Conservation (phyloP, 2,329 filamentous ascomycete species). For the Aureobasidium uvarum region DNA sequence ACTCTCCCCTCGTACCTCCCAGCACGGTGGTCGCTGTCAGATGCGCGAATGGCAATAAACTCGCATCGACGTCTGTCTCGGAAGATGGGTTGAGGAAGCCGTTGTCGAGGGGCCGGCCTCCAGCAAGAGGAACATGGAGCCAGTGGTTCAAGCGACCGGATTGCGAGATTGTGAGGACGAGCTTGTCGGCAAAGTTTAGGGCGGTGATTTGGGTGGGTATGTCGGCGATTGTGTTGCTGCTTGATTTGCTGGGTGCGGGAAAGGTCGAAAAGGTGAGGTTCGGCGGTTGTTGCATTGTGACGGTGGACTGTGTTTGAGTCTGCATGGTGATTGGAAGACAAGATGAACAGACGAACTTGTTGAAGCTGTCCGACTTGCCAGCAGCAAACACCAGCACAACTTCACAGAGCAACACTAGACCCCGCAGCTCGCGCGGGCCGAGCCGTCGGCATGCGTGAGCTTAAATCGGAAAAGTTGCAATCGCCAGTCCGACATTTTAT, state of each 20-base stretch:
- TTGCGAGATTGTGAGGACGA: slow-evolving; percentile 86
- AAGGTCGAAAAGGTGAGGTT: slow-evolving; percentile 58
- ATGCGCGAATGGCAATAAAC: slow-evolving; percentile 70
- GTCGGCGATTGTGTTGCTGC: slow-evolving; percentile 63
- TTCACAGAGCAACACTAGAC: slow-evolving; percentile 2
- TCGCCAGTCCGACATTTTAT: slow-evolving; percentile 14
- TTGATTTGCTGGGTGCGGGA: slow-evolving; percentile 39
- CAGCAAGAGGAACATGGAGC: slow-evolving; percentile 82
- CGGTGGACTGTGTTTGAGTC: neutral
- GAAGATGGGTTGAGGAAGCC: slow-evolving; percentile 43
- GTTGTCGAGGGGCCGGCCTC: slow-evolving; percentile 61
- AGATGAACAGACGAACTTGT: neutral
- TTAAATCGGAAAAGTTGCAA: slow-evolving; percentile 21
- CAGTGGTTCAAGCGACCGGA: slow-evolving; percentile 84
- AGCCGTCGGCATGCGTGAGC: slow-evolving; percentile 7
- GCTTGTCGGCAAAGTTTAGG: slow-evolving; percentile 81
- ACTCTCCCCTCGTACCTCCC: slow-evolving; percentile 76
- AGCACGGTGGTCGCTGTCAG: slow-evolving; percentile 84
- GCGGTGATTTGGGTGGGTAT: slow-evolving; percentile 69
- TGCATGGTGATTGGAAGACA: neutral
- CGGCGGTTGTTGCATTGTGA: slow-evolving; percentile 44
- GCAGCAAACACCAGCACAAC: neutral
- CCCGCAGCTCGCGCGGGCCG: slow-evolving; percentile 3
- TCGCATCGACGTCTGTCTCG: slow-evolving; percentile 45
- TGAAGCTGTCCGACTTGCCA: neutral